These are phyloP conservation scores for Wickerhamiella vanderwaltii DNA, from an alignment of 805 yeast genomes.

Conservation along the genomic window DNA sequence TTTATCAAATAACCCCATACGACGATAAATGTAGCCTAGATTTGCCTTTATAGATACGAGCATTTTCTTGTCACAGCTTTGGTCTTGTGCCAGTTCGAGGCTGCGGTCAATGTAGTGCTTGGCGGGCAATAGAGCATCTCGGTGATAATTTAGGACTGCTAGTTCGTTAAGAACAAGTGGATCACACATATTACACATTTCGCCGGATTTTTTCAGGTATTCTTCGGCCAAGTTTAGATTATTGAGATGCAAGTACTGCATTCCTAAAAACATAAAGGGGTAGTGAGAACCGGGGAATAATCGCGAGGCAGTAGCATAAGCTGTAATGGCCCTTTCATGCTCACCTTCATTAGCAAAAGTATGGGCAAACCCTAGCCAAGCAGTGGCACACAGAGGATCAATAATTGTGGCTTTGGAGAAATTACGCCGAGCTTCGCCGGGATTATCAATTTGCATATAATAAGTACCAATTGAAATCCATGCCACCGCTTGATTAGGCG, in stretches of 20 bases:
- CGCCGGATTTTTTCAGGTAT: conserved; percentile 61
- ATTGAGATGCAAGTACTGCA: conserved; percentile 88
- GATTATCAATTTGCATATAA: conserved; percentile 60
- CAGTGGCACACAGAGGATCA: conserved; percentile 82
- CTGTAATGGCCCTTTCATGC: conserved; percentile 95
- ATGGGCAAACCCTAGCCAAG: conserved; percentile 98
- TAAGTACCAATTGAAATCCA: conserved; percentile 92
- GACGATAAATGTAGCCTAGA: conserved; percentile 19
- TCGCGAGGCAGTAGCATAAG: conserved; percentile 90
- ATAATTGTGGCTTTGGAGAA: conserved; percentile 81
- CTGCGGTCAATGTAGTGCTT: conserved; percentile 31
- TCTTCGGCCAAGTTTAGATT: conserved; percentile 76
- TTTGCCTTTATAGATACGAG: conserved; percentile 53
- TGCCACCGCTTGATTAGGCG: conserved; percentile 69
- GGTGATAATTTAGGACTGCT: conserved; percentile 84
- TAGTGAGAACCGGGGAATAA: conserved; percentile 66
- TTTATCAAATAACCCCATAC: conserved; percentile 45
- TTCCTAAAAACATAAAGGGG: conserved; percentile 82
- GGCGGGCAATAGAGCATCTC: conserved; percentile 53
- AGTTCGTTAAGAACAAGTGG: conserved; percentile 82
- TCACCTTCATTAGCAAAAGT: conserved; percentile 98
- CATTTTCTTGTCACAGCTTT: conserved; percentile 68
- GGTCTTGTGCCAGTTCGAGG: conserved; percentile 10
- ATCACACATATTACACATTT: conserved; percentile 67
- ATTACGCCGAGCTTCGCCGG: conserved; percentile 72